phyloP scores from a whole-genome alignment of 2,329 filamentous ascomycete genomes.

The Pseudovirgaria hyperparasitica region DNA sequence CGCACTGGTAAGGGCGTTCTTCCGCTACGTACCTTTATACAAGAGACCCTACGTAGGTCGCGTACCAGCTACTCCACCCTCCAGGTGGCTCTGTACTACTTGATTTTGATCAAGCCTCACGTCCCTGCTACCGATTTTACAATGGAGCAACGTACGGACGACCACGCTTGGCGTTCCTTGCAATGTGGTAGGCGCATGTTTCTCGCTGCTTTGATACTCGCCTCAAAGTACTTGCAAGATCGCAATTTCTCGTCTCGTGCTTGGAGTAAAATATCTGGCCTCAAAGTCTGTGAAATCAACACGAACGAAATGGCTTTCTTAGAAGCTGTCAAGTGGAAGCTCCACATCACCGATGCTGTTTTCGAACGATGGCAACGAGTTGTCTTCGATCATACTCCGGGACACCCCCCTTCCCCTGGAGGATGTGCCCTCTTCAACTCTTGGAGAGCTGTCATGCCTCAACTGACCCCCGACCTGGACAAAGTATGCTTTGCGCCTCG shows the following conservation, averaged over 20 bases:
- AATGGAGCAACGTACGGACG: slow-evolving; percentile 68
- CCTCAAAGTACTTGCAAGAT: slow-evolving; percentile 96
- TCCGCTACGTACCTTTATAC: slow-evolving; percentile 88
- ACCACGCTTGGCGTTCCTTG: slow-evolving; percentile 61
- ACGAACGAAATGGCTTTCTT: slow-evolving; percentile 92
- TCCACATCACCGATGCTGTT: slow-evolving; percentile 79
- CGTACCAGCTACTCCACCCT: slow-evolving; percentile 95
- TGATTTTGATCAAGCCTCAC: slow-evolving; percentile 85
- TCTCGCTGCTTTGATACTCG: slow-evolving; percentile 81
- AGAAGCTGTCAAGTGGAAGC: slow-evolving; percentile 79
- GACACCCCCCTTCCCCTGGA: slow-evolving; percentile 29
- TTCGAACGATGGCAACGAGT: slow-evolving; percentile 94
- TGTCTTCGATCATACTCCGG: slow-evolving; percentile 70
- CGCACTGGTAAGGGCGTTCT: slow-evolving; percentile 60
- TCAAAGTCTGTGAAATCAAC: slow-evolving; percentile 88
- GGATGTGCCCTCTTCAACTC: slow-evolving; percentile 16
- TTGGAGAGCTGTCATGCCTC: slow-evolving; percentile 40
- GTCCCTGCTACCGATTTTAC: slow-evolving; percentile 76
- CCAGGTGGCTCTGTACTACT: slow-evolving; percentile 91
- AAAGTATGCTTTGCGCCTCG: slow-evolving; percentile 27
- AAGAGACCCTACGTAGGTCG: slow-evolving; percentile 89
- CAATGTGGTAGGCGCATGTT: slow-evolving; percentile 98
- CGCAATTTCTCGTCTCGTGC: slow-evolving; percentile 94
- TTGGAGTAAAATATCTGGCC: slow-evolving; percentile 98
- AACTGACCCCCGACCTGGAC: slow-evolving; percentile 45